These are phyloP conservation scores for Hanseniaspora gamundiae DNA, from an alignment of 1,139 yeast genomes.

Conservation along the genomic window DNA sequence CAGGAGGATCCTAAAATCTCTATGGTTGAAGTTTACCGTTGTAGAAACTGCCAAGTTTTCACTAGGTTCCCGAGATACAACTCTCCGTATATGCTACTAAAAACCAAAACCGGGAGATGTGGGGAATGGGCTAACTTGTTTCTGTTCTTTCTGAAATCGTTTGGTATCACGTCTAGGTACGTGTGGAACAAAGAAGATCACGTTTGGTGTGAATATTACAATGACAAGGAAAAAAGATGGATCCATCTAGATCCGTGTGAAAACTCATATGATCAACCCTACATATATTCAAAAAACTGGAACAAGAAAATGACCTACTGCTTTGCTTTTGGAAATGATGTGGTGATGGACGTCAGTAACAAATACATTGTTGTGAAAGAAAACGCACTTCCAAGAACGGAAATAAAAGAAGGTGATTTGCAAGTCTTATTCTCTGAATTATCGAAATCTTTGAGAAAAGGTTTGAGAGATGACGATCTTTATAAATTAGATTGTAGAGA, in stretches of 20 bases:
- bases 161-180: conserved; percentile 55
- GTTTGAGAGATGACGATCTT: conserved; percentile 25
- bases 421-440: conserved; percentile 26
- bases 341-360: conserved; percentile 54
- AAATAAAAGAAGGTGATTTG: conserved; percentile 34
- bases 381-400: conserved; percentile 39
- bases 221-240: conserved; percentile 53
- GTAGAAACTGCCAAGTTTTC: conserved; percentile 35
- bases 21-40: conserved; percentile 49
- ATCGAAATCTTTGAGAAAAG: conserved; percentile 30
- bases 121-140: conserved; percentile 95
- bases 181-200: conserved; percentile 90
- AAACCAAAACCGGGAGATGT: conserved; percentile 65
- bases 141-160: conserved; percentile 52
- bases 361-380: conserved; percentile 49
- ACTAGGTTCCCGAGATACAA: conserved; percentile 69
- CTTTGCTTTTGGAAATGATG: conserved; percentile 51
- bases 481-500: conserved; percentile 28
- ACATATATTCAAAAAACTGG: conserved; percentile 73
- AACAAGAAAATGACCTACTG: conserved; percentile 87
- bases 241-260: conserved; percentile 87
- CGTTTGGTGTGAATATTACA: conserved; percentile 90
- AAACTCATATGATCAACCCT: conserved; percentile 70
- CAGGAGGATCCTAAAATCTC: conserved; percentile 33
- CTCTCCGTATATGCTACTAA: conserved; percentile 48